phyloP scores from a whole-genome alignment of 2,329 filamentous ascomycete genomes.

The Calonectria crousiana region DNA sequence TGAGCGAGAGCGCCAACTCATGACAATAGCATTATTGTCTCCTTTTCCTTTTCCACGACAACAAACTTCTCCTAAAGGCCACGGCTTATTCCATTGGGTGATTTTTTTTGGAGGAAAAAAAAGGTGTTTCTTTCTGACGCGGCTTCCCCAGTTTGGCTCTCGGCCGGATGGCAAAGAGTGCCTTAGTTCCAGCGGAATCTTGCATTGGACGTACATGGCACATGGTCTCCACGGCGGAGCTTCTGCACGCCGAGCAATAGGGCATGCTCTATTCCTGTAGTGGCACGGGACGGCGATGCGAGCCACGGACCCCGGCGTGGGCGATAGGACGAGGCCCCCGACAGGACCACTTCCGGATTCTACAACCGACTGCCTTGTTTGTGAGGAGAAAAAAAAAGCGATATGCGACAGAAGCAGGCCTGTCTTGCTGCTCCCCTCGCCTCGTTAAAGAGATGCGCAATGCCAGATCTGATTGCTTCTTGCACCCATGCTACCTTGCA shows the following conservation, averaged over 20 bases:
- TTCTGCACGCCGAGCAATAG: constrained; percentile 30
- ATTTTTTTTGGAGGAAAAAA: background rate
- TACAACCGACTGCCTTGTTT: constrained; percentile 3
- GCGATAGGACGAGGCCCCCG: constrained; percentile 18
- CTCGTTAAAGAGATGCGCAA: constrained; percentile 29
- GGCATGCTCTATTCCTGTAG: constrained; percentile 21
- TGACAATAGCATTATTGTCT: background rate
- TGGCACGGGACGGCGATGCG: constrained; percentile 35
- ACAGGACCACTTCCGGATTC: constrained; percentile 18
- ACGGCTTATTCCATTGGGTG: background rate
- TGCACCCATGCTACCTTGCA: background rate
- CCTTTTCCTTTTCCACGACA: background rate
- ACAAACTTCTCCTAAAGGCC: background rate
- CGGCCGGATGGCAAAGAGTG: constrained; percentile 33
- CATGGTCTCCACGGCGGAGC: constrained; percentile 33
- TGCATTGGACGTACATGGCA: constrained; percentile 40
- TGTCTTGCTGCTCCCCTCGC: constrained; percentile 1
- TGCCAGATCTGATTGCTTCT: constrained; percentile 25
- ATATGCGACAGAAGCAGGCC: constrained; percentile 29
- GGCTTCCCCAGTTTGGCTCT: constrained; percentile 29
- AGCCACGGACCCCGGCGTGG: constrained; percentile 25
- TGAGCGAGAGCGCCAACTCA: background rate
- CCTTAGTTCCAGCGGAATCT: constrained; percentile 45
- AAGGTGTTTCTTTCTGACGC: constrained; percentile 21
- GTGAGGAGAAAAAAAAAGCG: constrained; percentile 22